Conservation (phyloP, 371 early-diverging fungal species). For the Haplosporangium sp. region DNA sequence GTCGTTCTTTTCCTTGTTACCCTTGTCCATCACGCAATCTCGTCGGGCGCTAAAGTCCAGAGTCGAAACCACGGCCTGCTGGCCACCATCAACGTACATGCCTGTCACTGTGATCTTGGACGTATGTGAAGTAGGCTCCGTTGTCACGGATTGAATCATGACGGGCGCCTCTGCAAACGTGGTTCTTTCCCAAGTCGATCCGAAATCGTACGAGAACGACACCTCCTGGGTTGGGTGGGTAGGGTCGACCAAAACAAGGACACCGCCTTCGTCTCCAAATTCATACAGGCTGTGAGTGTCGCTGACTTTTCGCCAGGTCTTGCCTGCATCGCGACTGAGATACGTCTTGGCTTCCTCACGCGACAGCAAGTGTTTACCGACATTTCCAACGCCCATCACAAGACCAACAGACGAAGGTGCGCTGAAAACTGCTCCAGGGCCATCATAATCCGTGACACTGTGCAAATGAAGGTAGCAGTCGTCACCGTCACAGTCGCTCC, state of each 20-base stretch:
- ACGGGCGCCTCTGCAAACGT: constrained; percentile 61
- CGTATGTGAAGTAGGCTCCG: constrained; percentile 67
- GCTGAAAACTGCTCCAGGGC: constrained; percentile 76
- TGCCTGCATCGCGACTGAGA: constrained; percentile 86
- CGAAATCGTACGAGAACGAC: constrained; percentile 60
- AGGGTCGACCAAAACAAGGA: constrained; percentile 77
- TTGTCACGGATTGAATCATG: constrained; percentile 64
- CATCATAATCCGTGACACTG: constrained; percentile 73
- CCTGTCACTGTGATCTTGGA: constrained; percentile 70
- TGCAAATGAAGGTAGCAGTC: constrained; percentile 83
- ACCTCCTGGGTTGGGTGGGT: constrained; percentile 78
- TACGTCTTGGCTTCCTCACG: constrained; percentile 79
- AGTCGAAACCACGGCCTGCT: constrained; percentile 24
- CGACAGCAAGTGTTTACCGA: constrained; percentile 72
- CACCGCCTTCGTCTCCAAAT: constrained; percentile 86
- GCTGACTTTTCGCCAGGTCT: constrained; percentile 75
- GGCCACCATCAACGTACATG: constrained; percentile 19
- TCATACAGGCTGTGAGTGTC: constrained; percentile 72
- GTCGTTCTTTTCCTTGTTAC: constrained; percentile 70
- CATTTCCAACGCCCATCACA: constrained; percentile 92
- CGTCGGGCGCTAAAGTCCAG: constrained; percentile 43
- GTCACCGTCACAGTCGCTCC: constrained; percentile 60
- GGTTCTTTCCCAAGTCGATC: constrained; percentile 66
- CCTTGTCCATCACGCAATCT: constrained; percentile 54
- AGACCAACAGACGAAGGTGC: constrained; percentile 85